Evolutionary conservation across 78 protist genomes (phyloP).

Genomic region (Diacronema lutheri): DNA sequence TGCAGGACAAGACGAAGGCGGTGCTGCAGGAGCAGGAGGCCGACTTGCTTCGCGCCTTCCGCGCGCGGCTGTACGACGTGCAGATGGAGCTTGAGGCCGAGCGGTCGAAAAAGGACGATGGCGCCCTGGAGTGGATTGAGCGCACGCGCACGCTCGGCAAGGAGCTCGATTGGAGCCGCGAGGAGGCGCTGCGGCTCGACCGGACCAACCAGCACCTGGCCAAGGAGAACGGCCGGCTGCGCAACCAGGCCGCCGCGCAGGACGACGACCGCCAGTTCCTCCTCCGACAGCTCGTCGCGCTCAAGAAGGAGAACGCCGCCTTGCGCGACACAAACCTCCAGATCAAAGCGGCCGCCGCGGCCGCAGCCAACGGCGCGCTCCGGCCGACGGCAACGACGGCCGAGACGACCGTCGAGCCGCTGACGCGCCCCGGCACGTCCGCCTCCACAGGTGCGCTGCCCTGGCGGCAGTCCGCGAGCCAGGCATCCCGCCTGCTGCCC

Average conservation of each 20-base stretch:
- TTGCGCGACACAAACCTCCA: background rate
- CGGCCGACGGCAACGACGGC: too few species aligned
- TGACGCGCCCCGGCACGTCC: too few species aligned
- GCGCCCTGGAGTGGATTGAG: conserved; percentile 23
- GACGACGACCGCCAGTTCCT: conserved; percentile 7
- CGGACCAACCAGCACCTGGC: background rate
- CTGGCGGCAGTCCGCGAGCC: background rate
- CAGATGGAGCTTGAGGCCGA: conserved; percentile 18
- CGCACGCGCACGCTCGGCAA: background rate
- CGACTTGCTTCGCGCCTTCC: conserved; percentile 24
- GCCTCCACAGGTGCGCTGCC: too few species aligned
- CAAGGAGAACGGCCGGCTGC: background rate
- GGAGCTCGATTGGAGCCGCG: conserved; percentile 14
- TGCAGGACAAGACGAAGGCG: background rate
- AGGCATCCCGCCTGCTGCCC: background rate
- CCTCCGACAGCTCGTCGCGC: background rate
- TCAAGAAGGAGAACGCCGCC: conserved; percentile 9
- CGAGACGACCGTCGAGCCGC: too few species aligned
- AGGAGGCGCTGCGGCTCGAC: conserved; percentile 24
- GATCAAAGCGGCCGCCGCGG: background rate
- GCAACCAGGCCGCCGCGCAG: background rate
- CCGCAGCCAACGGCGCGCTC: too few species aligned
- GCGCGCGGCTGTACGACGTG: conserved; percentile 21
- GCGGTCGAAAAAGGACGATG: conserved; percentile 21
- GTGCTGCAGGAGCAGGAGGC: background rate